These are phyloP conservation scores for Salix exigua DNA, from an alignment of 345 rosid species.

Conservation along the genomic window DNA sequence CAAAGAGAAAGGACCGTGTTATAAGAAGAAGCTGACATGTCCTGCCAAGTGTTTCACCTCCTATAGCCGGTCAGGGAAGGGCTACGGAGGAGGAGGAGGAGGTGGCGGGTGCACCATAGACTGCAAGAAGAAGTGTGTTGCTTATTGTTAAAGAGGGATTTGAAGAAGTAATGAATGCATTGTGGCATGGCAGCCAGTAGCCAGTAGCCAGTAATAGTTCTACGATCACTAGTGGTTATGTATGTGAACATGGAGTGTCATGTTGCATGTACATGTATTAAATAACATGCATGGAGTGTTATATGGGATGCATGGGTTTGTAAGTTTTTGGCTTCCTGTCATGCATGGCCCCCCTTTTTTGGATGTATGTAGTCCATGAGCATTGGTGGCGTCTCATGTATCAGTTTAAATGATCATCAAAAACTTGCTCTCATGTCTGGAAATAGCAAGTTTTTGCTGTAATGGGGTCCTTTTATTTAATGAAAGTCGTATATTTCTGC, in stretches of 20 bases:
- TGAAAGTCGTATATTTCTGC: not conserved
- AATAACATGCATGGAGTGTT: not conserved
- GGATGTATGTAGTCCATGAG: not conserved
- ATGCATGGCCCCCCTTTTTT: not conserved
- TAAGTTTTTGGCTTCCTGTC: not conserved
- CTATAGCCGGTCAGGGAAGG: slow-evolving; percentile 86
- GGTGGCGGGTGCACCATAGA: slow-evolving; percentile 96
- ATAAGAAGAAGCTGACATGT: slow-evolving; percentile 75
- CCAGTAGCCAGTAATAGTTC: slow-evolving; percentile 4
- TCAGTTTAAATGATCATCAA: not conserved
- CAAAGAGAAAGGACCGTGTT: slow-evolving; percentile 72
- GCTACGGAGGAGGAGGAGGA: slow-evolving; percentile 88
- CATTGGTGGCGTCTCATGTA: not conserved
- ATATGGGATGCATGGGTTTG: not conserved
- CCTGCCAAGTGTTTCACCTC: slow-evolving; percentile 92
- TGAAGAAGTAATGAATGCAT: no score
- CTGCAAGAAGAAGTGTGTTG: slow-evolving; percentile 89
- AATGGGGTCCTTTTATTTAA: not conserved
- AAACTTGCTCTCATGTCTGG: not conserved
- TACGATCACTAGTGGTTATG: not conserved
- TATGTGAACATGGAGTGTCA: not conserved
- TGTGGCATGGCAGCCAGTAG: not conserved
- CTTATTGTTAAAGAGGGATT: slow-evolving; percentile 53
- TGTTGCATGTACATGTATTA: not conserved
- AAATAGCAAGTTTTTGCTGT: not conserved